Base-by-base conservation (phyloP, 345 rosid species). In the Ceriops decandra region DNA sequence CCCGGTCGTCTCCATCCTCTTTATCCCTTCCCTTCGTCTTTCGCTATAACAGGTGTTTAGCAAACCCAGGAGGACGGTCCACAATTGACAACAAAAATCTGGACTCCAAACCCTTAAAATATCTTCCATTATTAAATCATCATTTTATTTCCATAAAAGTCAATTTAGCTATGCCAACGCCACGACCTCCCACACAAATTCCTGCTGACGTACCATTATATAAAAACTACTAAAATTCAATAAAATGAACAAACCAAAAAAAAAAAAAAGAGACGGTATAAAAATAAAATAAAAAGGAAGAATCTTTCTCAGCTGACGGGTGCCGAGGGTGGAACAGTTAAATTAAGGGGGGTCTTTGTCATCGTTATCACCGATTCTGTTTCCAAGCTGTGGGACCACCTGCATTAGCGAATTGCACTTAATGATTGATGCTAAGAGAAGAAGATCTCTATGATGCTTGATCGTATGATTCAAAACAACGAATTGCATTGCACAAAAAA, bases 321-420 rank as follows among this genome's bases (percentile, higher is more conserved):
- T 20, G 66, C 30, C 54, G 30, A n/a, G 2, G 46, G 46, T 7
- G 76, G 65, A 49, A 66, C 13, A 2, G 16, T 64, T 60, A 21
- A 64, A 7, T 33, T 64, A 33, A 60, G 5, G 20, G 20, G 58
- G 36, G 52, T 68, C 74, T 42, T 38, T 65, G 32, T 74, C 77
- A 51, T 74, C 81, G 57, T 62, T 64, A 26, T 71, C 72, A 30
- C 52, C 71, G 19, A 19, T 27, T 63, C 38, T 71, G 24, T 68
- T 71, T 38, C 35, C 79, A 16, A 74, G 19, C 49, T 68, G 71
- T 13, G 85, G 85, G 64, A 82, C 83, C 67, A 82, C 83, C 85
- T 82, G 72, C 30, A 4, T 32, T 16, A 30, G 64, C 32, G 52
- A 49, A 71, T 21, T 21, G n/a, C 1, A 26, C 20, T 51, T 11